Evolutionary conservation across 2,329 filamentous ascomycete genomes (phyloP), one percentile per base, ranked within the genome.

Genomic region (Drechslera avenae): DNA sequence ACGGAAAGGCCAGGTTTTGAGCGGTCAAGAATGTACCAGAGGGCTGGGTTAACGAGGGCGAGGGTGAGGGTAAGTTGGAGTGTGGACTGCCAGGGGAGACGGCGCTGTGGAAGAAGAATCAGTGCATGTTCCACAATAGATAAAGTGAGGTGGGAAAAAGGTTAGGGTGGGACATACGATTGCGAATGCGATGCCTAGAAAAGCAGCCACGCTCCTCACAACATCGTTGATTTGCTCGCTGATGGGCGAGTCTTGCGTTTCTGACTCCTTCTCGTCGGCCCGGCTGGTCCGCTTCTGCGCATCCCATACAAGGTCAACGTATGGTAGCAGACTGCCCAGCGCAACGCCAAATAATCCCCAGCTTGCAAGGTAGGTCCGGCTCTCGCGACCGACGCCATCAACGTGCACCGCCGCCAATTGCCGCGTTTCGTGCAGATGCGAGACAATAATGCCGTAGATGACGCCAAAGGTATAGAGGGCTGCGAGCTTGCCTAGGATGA

Each of bases 1-100:
- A 97, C 82, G 28, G 94, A 77, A 61, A 97, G 88, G 4, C 94
- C 94, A 0, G 91, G 83, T 60, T 86, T 86, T 39, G 91, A 94
- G 42, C 93, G 89, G 75, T 99, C 94, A 67, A 99, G 89, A 18
- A 97, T 81, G 75, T 96, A 99, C 94, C 94, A 99, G 14, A 99
- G 79, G 8, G 94, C 88, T 1, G 94, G 93, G 70, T 97, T 97
- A 16, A 89, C 90, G 52, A 97, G 84, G 17, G 91, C 90, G 40
- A 99, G 85, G 1, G 92, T 94, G 19, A 95, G 75, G 1, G 92
- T 95, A 16, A 95, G 86, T 74, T 99, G 94, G n/a, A 96, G 84
- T 1, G 91, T 94, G 7, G 92, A 97, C 64, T 92, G 84, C 94
- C 94, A 99, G 1, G 91, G 89, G 8, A 97, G 83, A 73, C 89